Evolutionary conservation across 1,139 yeast species (phyloP), one percentile per base, ranked within the genome.

Genomic region (Scheffersomyces stambukii): DNA sequence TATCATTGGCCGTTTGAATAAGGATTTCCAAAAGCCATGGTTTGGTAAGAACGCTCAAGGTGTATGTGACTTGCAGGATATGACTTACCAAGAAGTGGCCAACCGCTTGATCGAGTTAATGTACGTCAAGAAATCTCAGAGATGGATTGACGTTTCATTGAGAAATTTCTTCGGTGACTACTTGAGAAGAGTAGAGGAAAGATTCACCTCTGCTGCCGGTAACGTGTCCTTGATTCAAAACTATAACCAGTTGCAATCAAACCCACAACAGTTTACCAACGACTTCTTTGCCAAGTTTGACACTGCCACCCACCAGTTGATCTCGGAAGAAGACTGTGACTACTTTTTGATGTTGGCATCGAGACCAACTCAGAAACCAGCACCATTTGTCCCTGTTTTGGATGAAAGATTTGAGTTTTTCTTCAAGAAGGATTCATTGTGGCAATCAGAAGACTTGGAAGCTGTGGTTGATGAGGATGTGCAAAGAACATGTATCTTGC

Each of bases 401-500:
- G 95, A 93, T 54, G 95, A 85, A 45, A 82, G 86, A 65, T 88
- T 91, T 51, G 96, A 91, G 60, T 81, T 81, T 54, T 91, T 84
- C 75, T 93, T 91, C 76, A 91, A 91, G 78, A 91, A 91, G 70
- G 99, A 91, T 62, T 89, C 97, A 28, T 74, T 91, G 56, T 91
- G 98, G 98, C 99, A 91, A 73, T 84, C 96, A 20, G 98, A 91
- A 70, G 93, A 86, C 56, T 75, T 91, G 52, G 97, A 89, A 57
- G 85, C 96, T 40, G 97, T 91, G 52, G 91, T 85, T 42, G 98
- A 75, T 46, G 89, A 82, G 53, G 99, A 91, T 59, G 97, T 91
- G 42, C 93, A 89, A 63, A 84, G 98, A 72, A 89, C 96, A 13
- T 93, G 98, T 81, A 88, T 91, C 46, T 75, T 91, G 50, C 96